Evolutionary conservation across 2,329 filamentous ascomycete species (phyloP), one percentile per base, ranked within the genome.

Genomic region (Pseudocercospora fijiensis): DNA sequence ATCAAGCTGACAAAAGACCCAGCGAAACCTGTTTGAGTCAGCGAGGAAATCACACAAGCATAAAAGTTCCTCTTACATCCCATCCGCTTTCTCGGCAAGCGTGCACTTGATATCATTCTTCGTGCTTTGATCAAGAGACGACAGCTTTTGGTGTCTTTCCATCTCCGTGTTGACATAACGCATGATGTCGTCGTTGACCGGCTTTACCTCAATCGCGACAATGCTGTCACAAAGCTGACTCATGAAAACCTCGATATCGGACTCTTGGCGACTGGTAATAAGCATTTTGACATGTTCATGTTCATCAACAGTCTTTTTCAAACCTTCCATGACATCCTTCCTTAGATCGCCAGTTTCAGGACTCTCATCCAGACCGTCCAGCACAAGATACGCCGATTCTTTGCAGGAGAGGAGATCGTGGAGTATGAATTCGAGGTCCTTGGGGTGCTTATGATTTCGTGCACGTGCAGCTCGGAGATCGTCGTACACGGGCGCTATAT

Each of bases 1-100:
- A 16, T 70, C 62, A 18, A 72, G 57, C 63, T 72, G 70, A 16
- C 66, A 70, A 28, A 61, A 65, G 11, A 65, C 70, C 70, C 69
- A 72, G 22, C 69, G 60, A 27, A 70, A 72, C 69, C 69, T 72
- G 27, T 5, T 16, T 11, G n/a, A 16, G 18, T 47, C 22, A 47
- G 43, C 18, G 7, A 10, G 18, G 7, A 24, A 7, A 20, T 3
- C 20, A 47, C 22, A 6, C 9, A 22, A 1, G 9, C 22, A 26
- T 11, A 60, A 13, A 24, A 0, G 5, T 16, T 30, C 43, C 20
- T 57, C 68, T 62, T 65, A 70, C 69, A 71, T 71, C 55, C 68
- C 67, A 53, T 69, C 62, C 3, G 67, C 65, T 55, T 59, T 60
- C 20, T 65, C 22, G 22, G 52, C 18, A 30, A 72, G 60, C 9